Evolutionary conservation across 1,284 basidiomycete species (phyloP), one percentile per base, ranked within the genome.

Genomic region (Pyrrhoderma lamaoense): DNA sequence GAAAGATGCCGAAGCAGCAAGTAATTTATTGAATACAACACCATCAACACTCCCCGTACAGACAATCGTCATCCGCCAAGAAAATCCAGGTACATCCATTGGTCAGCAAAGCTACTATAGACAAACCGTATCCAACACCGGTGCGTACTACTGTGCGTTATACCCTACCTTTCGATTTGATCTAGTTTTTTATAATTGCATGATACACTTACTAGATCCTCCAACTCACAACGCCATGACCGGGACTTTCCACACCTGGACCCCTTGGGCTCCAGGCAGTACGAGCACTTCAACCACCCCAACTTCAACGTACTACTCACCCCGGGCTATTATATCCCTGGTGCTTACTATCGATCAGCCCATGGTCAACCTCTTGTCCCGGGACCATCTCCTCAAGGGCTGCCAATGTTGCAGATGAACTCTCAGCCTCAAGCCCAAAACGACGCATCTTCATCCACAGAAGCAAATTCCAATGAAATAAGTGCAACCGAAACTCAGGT

Each of bases 91-190:
- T 19, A 61, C 64, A 21, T 59, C 68, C 21, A 60, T 64, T 3
- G 71, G 71, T 14, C 67, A 73, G 25, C 74, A 76, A 21, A 78
- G 73, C 53, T 82, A 85, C 62, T 85, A 85, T 59, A 76, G 79
- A 35, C 75, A 75, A 56, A 79, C 84, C 58, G 81, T 77, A 13
- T 64, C 71, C 57, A 67, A 67, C 38, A 49, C 67, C 54, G 67
- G 72, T 62, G 58, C 60, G 62, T 47, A 45, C 16, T 49, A 55
- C 48, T 23, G 50, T 35, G 31, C 49, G 16, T 34, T 31, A 16
- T 61, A 59, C 35, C 63, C 61, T 16, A 61, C 21, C 35, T 16
- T 35, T 49, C 8, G 18, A 13, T 21, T 3, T 11, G 27, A 31
- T 31, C 27, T 5, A 31, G 11, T 11, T 11, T 31, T 31, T 31